Base-by-base conservation (phyloP, 345 rosid species). In the Ailanthus altissimus region DNA sequence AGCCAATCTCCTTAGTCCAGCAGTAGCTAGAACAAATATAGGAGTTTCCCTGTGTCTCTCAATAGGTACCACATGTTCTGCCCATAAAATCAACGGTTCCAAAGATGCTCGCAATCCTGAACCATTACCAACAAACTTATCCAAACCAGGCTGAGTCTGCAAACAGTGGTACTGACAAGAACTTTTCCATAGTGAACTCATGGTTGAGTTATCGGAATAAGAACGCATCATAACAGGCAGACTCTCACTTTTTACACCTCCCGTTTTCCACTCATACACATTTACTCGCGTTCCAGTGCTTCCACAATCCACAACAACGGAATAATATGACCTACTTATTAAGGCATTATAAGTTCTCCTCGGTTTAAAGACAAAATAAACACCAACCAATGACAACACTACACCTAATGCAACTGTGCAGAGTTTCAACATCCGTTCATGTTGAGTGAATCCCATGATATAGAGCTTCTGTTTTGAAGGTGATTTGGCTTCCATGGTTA, bases 211-310 rank as follows among this genome's bases (percentile, higher is more conserved):
- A n/a, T 84, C 88, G 0, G 89, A 82, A 76, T 79, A 87, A 56
- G 86, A 81, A 67, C 81, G 73, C 78, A 84, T 70, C 83, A 90
- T 79, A 75, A 74, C 53, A 2, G 89, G 94, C 72, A 84, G 46
- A 62, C 20, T 79, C 67, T 38, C 26, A 45, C 62, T 49, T n/a
- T 61, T 62, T 18, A 77, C 75, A 74, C 21, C 78, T 71, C 82
- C 61, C 14, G 42, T 54, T 59, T 57, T 73, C 94, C 92, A 87
- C 72, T 83, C 82, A 57, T 84, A 88, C 57, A 86, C 90, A 75
- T 82, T 86, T 70, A 90, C 92, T 25, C 88, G 82, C 0, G 90
- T 88, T 53, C 92, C 92, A 0, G 90, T 88, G 84, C 92, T 90
- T 73, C 94, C 94, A 51, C 94, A 87, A 74, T 90, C 91, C 80